These are phyloP conservation scores for Eudorina sp. DNA, from an alignment of 139 green algal species.

Conservation along the genomic window DNA sequence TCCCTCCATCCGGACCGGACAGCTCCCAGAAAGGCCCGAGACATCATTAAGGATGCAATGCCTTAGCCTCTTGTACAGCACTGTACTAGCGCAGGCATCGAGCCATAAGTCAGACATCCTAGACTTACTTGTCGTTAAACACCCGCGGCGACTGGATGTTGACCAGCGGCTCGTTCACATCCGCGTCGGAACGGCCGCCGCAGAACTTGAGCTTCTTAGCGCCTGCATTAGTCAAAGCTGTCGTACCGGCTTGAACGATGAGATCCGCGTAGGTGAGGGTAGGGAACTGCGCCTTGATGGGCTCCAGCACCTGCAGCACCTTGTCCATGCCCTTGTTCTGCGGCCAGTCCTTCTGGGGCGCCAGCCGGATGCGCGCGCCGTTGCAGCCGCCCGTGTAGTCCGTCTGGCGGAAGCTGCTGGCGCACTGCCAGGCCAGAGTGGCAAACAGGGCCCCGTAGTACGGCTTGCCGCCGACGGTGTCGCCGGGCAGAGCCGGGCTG, in stretches of 20 bases:
- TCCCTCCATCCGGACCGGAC: too few relatives aligned
- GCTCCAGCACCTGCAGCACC: conserved; percentile 41
- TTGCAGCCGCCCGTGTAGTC: conserved; percentile 67
- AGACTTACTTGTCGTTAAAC: background rate
- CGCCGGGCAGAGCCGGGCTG: background rate
- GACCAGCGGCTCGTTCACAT: background rate
- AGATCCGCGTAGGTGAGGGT: conserved; percentile 55
- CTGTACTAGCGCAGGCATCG: too few relatives aligned
- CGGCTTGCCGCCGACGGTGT: conserved; percentile 28
- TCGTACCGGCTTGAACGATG: conserved; percentile 55
- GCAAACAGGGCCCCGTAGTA: conserved; percentile 55
- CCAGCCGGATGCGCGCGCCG: conserved; percentile 58
- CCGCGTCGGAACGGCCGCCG: conserved; percentile 50
- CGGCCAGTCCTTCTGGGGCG: conserved; percentile 60
- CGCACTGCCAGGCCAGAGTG: conserved; percentile 59
- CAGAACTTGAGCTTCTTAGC: conserved; percentile 50
- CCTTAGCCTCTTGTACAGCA: too few relatives aligned
- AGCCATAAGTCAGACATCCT: too few relatives aligned
- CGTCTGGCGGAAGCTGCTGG: conserved; percentile 57
- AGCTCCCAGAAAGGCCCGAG: too few relatives aligned
- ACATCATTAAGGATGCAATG: too few relatives aligned
- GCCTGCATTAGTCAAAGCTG: background rate
- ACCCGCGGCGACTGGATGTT: background rate
- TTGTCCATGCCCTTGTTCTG: conserved; percentile 51
- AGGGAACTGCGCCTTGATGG: conserved; percentile 42